Evolutionary conservation across 139 green algal species (phyloP).

Genomic region (Nannochloris sp.): DNA sequence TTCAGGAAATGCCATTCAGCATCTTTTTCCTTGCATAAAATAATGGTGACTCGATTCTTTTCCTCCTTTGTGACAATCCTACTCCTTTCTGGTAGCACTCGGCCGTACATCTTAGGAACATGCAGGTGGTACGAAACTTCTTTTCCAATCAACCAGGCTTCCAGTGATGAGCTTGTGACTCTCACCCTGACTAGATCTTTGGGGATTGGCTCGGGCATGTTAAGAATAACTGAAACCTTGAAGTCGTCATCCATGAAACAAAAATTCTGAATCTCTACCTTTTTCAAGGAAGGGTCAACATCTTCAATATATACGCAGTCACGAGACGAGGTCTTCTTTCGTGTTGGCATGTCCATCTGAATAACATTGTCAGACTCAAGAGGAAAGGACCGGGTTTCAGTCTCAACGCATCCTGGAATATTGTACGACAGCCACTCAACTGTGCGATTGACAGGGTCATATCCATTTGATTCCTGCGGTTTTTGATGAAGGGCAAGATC

Average conservation of each 20-base stretch:
- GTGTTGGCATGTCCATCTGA: background rate
- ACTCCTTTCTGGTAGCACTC: slow-evolving; percentile 12
- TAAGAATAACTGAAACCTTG: slow-evolving; percentile 19
- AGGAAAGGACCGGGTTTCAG: background rate
- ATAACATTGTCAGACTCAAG: slow-evolving; percentile 7
- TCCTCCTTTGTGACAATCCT: slow-evolving; percentile 12
- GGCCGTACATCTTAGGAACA: slow-evolving; percentile 22
- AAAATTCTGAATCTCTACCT: slow-evolving; percentile 21
- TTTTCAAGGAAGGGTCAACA: background rate
- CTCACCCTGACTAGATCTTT: slow-evolving; percentile 3
- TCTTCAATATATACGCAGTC: slow-evolving; percentile 26
- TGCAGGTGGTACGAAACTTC: slow-evolving; percentile 21
- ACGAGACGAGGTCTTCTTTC: background rate
- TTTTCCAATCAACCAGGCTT: slow-evolving; percentile 22
- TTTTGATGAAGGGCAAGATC: background rate
- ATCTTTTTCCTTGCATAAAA: slow-evolving; percentile 26
- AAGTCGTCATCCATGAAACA: slow-evolving; percentile 28
- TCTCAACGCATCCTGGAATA: background rate
- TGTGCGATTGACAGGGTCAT: background rate
- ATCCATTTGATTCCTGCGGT: background rate
- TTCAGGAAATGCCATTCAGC: slow-evolving; percentile 32
- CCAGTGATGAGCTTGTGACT: slow-evolving; percentile 8
- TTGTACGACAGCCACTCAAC: background rate
- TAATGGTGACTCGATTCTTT: slow-evolving; percentile 22
- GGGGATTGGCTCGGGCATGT: slow-evolving; percentile 18